Percentiles rank a stretch among this genome's conserved stretches.
Conservation (phyloP, 371 early-diverging fungal species). For the Zancudomyces culisetae region DNA sequence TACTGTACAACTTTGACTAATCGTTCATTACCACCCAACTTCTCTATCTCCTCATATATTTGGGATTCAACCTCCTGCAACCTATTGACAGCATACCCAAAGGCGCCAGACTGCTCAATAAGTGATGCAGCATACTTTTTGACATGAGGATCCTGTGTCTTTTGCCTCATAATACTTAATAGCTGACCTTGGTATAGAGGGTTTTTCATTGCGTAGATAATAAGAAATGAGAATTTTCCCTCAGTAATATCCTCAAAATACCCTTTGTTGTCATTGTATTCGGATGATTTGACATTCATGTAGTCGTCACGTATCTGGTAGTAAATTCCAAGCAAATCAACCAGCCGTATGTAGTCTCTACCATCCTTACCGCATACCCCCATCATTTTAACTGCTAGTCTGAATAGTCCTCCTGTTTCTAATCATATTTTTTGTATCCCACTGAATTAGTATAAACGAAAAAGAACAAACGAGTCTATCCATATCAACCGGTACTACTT, state of each 20-base stretch:
- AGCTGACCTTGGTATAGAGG: slow-evolving; percentile 43
- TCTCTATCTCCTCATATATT: slow-evolving; percentile 34
- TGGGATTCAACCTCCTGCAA: slow-evolving; percentile 37
- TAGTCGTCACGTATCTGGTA: slow-evolving; percentile 95
- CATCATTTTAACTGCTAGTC: slow-evolving; percentile 85
- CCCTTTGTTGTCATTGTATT: slow-evolving; percentile 80
- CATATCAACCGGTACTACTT: background rate
- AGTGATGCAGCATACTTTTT: slow-evolving; percentile 71
- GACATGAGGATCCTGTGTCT: slow-evolving; percentile 53
- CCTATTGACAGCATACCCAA: slow-evolving; percentile 49
- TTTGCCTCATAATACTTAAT: slow-evolving; percentile 67
- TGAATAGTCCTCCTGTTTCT: slow-evolving; percentile 82
- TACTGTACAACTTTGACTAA: background rate
- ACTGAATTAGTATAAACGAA: too few species aligned
- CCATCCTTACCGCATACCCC: slow-evolving; percentile 24
- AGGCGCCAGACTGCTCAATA: slow-evolving; percentile 52
- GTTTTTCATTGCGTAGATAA: slow-evolving; percentile 65
- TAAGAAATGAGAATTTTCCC: slow-evolving; percentile 92
- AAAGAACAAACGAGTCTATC: background rate
- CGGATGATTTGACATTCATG: slow-evolving; percentile 66
- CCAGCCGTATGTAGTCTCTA: slow-evolving; percentile 58
- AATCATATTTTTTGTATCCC: too few species aligned
- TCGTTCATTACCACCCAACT: slow-evolving; percentile 49
- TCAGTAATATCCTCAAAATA: slow-evolving; percentile 94
- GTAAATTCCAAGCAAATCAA: slow-evolving; percentile 71